A percentile compares a stretch with the other conserved stretches of the same genome.
phyloP scores from a whole-genome alignment of 1,139 yeast genomes.

The Suzukiozyma palmioleophila region DNA sequence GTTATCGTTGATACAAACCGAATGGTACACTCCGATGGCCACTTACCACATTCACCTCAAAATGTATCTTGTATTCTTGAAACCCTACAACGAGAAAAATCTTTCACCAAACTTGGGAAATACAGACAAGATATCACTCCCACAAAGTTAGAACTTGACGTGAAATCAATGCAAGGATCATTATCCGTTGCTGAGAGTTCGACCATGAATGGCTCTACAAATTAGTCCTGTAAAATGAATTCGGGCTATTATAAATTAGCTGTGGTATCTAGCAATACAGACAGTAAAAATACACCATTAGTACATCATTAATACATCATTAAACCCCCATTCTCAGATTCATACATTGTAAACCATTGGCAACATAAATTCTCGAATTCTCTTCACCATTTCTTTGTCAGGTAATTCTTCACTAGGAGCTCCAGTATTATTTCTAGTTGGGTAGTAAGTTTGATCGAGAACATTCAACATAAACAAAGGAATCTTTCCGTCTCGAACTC shows the following conservation, averaged over 20 bases:
- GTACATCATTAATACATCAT: too few relatives aligned
- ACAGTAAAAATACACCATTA: too few relatives aligned
- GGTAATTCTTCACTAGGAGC: conserved; percentile 17
- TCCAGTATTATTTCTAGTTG: conserved; percentile 17
- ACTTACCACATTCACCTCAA: not conserved
- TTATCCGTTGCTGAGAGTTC: conserved; percentile 1
- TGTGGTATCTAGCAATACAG: not conserved
- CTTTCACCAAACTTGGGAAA: not conserved
- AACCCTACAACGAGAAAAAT: not conserved
- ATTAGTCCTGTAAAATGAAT: not conserved
- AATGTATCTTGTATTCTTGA: not conserved
- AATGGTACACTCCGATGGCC: too few relatives aligned
- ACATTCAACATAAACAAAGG: conserved; percentile 38
- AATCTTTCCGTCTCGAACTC: conserved; percentile 37
- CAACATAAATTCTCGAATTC: conserved; percentile 33
- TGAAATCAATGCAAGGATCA: conserved; percentile 23
- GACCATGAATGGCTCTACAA: not conserved
- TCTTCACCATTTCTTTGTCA: conserved; percentile 31
- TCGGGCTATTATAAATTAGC: conserved; percentile 1
- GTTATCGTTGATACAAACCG: too few relatives aligned
- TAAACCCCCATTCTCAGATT: too few relatives aligned
- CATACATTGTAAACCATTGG: conserved; percentile 27
- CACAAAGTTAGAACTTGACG: conserved; percentile 10
- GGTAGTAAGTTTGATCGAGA: conserved; percentile 30
- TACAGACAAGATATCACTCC: not conserved